These are phyloP conservation scores for Talinum fruticosum DNA, from an alignment of 148 eudicot species.

Conservation along the genomic window DNA sequence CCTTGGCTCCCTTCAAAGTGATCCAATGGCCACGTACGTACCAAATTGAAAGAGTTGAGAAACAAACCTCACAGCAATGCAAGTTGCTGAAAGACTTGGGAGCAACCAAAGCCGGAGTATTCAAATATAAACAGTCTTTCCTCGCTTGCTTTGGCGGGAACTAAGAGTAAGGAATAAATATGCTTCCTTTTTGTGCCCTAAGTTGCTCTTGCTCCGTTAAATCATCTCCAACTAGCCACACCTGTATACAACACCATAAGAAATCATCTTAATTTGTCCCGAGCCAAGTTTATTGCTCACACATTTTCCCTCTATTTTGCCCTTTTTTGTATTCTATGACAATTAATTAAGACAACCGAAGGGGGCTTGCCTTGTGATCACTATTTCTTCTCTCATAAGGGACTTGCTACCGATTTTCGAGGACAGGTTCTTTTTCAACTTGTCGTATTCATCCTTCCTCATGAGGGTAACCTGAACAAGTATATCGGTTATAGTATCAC, in stretches of 20 bases:
- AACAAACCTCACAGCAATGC: slow-evolving; percentile 68
- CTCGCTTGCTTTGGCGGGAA: slow-evolving; percentile 54
- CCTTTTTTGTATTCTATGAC: background rate
- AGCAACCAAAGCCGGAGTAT: slow-evolving; percentile 57
- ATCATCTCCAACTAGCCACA: slow-evolving; percentile 73
- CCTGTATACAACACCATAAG: slow-evolving; percentile 38
- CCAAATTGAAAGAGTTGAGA: no score
- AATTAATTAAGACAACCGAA: background rate
- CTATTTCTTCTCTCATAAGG: background rate
- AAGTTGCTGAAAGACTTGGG: slow-evolving; percentile 62
- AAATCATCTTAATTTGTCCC: background rate
- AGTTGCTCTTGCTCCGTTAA: slow-evolving; percentile 46
- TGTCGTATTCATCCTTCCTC: slow-evolving; percentile 3
- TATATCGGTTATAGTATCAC: no score
- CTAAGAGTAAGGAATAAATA: slow-evolving; percentile 52
- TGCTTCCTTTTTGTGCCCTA: slow-evolving; percentile 56
- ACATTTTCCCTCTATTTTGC: no score
- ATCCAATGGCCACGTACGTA: no score
- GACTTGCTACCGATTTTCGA: background rate
- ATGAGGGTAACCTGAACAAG: background rate
- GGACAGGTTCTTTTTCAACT: background rate
- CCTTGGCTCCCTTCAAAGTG: no score
- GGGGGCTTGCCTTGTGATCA: background rate
- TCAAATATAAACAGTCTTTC: slow-evolving; percentile 51
- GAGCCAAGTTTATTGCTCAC: background rate